Conservation (phyloP, 805 yeast species). For the Kluyveromyces starmeri region DNA sequence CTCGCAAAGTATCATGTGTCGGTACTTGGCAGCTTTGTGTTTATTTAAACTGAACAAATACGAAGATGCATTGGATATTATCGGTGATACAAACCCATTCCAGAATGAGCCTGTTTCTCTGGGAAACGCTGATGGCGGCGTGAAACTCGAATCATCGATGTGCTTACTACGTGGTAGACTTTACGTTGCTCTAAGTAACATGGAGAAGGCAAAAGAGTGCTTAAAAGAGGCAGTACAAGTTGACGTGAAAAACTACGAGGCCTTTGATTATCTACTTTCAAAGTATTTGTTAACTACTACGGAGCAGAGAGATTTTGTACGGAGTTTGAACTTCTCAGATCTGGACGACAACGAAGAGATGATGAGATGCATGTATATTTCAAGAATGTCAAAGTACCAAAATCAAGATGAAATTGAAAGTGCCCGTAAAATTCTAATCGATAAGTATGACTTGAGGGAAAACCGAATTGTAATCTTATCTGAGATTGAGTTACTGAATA, state of each 20-base stretch:
- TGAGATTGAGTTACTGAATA: slow-evolving; percentile 59
- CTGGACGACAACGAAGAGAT: slow-evolving; percentile 76
- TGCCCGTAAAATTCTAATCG: slow-evolving; percentile 55
- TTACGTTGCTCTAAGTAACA: slow-evolving; percentile 73
- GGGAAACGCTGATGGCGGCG: slow-evolving; percentile 66
- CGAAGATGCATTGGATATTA: slow-evolving; percentile 82
- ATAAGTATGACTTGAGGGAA: slow-evolving; percentile 61
- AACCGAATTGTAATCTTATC: slow-evolving; percentile 64
- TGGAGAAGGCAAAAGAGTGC: slow-evolving; percentile 78
- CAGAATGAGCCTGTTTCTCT: slow-evolving; percentile 30
- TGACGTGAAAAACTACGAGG: slow-evolving; percentile 90
- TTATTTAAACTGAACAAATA: slow-evolving; percentile 61
- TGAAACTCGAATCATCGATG: slow-evolving; percentile 78
- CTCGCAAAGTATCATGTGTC: slow-evolving; percentile 55
- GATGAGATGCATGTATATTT: slow-evolving; percentile 65
- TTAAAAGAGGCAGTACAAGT: slow-evolving; percentile 78
- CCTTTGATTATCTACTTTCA: slow-evolving; percentile 67
- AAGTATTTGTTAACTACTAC: slow-evolving; percentile 70
- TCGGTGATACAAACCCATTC: slow-evolving; percentile 79
- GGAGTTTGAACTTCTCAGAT: slow-evolving; percentile 46
- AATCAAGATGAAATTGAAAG: slow-evolving; percentile 51
- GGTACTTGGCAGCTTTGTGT: slow-evolving; percentile 72
- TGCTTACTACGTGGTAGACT: slow-evolving; percentile 79
- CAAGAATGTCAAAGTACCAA: slow-evolving; percentile 65
- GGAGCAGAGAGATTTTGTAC: slow-evolving; percentile 80